Base-by-base conservation (phyloP, 345 rosid genomes). In the Syzygium grande region DNA sequence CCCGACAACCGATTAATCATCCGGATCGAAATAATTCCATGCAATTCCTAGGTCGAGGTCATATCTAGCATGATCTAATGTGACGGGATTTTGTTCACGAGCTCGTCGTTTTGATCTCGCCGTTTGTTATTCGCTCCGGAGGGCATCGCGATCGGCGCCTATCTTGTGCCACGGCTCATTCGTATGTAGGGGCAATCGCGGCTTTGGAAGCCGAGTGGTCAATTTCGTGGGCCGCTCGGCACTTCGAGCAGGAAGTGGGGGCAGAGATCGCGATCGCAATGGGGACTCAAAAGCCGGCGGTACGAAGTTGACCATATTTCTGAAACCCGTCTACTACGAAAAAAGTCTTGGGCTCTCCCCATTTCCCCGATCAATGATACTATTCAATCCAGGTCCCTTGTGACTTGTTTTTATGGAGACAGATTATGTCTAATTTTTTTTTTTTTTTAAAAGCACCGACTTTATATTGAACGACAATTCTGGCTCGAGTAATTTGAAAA, bases 291-390 rank as follows among this genome's bases (percentile, higher is more conserved):
- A 30, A 14, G 3, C 0, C 1, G 22, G 22, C 8, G 3, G 8
- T 2, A 8, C 2, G 46, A 2, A 0, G 6, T 30, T 65, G 4
- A 30, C 3, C 0, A 38, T 8, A 8, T 68, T 16, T 68, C 8
- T 16, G 17, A 3, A 68, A 30, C 11, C 11, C 2, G 11, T 30
- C 43, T 8, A 11, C 5, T 5, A 12, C 13, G 1, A 2, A 27
- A 12, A 12, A 27, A 5, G 14, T 59, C 15, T 59, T 15, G 5
- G 5, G 6, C 55, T 52, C 55, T 52, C 16, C 58, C 23, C 22
- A 54, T 54, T 3, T 19, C 58, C 58, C 58, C 9, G 25, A 7
- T 21, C 9, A 19, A 54, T 55, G 25, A 55, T 22, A 3, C 7
- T 19, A 7, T 55, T 55, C 25, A 3, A 55, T 19, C 59, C 59